Conservation (phyloP, 371 early-diverging fungal species). For the Modicella reniformis region DNA sequence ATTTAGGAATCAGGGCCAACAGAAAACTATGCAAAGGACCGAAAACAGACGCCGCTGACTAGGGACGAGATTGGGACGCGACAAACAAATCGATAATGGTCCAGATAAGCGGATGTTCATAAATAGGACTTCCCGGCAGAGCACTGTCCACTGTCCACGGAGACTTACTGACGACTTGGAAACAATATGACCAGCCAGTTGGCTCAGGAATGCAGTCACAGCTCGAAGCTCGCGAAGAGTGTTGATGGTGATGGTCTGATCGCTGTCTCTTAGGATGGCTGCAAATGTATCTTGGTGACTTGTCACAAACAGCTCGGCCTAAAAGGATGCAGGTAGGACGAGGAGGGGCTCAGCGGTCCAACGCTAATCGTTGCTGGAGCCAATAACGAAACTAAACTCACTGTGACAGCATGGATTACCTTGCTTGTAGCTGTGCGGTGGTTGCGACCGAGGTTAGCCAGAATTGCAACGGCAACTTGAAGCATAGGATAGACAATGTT, state of each 20-base stretch:
- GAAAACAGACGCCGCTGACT: slow-evolving; percentile 44
- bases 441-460: slow-evolving; percentile 52
- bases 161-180: slow-evolving; percentile 29
- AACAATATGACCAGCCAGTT: slow-evolving; percentile 45
- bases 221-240: slow-evolving; percentile 51
- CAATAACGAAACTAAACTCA: not conserved
- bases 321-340: slow-evolving; percentile 4
- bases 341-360: too few relatives aligned
- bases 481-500: slow-evolving; percentile 54
- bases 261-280: slow-evolving; percentile 45
- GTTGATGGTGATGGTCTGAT: slow-evolving; percentile 35
- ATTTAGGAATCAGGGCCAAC: slow-evolving; percentile 58
- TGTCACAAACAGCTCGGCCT: slow-evolving; percentile 52
- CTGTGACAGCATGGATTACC: slow-evolving; percentile 9
- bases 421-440: slow-evolving; percentile 50
- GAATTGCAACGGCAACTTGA: slow-evolving; percentile 50
- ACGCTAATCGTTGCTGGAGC: not conserved
- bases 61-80: not conserved
- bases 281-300: slow-evolving; percentile 54
- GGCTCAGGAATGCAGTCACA: slow-evolving; percentile 48
- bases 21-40: slow-evolving; percentile 62
- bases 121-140: too few relatives aligned
- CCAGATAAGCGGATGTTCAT: not conserved
- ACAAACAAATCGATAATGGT: not conserved
- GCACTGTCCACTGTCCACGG: not conserved